Conservation (phyloP, 148 eudicot species). For the Cornus suecica region DNA sequence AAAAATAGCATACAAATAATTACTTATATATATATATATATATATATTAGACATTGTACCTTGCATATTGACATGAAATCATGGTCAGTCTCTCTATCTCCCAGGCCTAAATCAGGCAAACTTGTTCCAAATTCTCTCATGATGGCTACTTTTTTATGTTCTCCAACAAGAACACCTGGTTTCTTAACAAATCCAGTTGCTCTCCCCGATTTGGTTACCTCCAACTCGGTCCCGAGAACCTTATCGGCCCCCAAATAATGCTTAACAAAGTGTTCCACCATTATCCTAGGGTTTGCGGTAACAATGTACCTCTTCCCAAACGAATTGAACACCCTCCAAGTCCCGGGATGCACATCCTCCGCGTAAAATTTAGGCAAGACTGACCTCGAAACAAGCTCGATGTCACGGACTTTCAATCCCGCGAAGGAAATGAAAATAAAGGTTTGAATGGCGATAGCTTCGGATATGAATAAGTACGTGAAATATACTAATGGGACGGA, state of each 20-base stretch:
- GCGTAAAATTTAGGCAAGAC: slow-evolving; percentile 63
- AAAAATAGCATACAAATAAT: background rate
- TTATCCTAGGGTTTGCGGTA: slow-evolving; percentile 65
- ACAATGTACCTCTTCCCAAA: slow-evolving; percentile 53
- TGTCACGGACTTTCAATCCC: slow-evolving; percentile 49
- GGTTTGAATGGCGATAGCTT: slow-evolving; percentile 39
- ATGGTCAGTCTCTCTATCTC: slow-evolving; percentile 62
- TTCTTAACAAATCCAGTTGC: slow-evolving; percentile 58
- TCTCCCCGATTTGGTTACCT: slow-evolving; percentile 42
- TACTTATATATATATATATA: too few relatives aligned
- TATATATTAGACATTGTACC: slow-evolving; percentile 29
- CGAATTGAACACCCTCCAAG: slow-evolving; percentile 63
- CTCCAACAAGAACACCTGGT: slow-evolving; percentile 73
- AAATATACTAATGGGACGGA: slow-evolving; percentile 53
- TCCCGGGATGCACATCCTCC: slow-evolving; percentile 53
- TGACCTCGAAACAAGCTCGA: slow-evolving; percentile 65
- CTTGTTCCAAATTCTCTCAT: slow-evolving; percentile 40
- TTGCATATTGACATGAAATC: slow-evolving; percentile 84
- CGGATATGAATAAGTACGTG: slow-evolving; percentile 45
- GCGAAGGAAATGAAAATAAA: slow-evolving; percentile 59
- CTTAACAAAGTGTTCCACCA: slow-evolving; percentile 71
- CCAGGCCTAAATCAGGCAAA: slow-evolving; percentile 71
- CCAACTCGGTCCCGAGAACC: slow-evolving; percentile 69
- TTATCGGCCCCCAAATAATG: slow-evolving; percentile 57
- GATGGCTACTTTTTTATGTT: slow-evolving; percentile 39